Conservation (phyloP, 1,284 basidiomycete genomes). For the Rhodotorula sp. region DNA sequence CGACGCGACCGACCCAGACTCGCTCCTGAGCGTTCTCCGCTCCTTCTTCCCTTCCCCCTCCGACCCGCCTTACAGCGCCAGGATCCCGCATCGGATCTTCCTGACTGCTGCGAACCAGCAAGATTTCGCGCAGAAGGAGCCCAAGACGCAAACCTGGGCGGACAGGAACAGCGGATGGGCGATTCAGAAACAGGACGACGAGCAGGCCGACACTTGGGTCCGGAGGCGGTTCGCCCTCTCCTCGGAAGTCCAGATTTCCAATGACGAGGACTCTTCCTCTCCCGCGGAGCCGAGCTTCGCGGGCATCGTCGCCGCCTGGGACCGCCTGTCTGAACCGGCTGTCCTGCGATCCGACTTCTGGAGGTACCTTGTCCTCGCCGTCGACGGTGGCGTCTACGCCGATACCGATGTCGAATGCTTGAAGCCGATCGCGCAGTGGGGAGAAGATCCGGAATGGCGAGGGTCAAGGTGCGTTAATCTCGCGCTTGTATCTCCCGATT, state of each 20-base stretch:
- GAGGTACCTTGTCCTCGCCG: constrained; percentile 40
- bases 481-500: too few species aligned
- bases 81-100: constrained; percentile 14
- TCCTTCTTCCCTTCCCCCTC: constrained; percentile 17
- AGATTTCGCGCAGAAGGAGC: constrained; percentile 8
- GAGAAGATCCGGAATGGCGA: constrained; percentile 17
- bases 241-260: background rate
- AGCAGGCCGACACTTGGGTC: constrained; percentile 22
- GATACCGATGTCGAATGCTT: constrained; percentile 40
- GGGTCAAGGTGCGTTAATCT: constrained; percentile 1
- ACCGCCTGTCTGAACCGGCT: constrained; percentile 10
- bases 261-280: too few species aligned
- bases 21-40: constrained; percentile 28
- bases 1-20: constrained; percentile 9
- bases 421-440: constrained; percentile 37
- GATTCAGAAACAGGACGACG: constrained; percentile 17
- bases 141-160: background rate
- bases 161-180: constrained; percentile 3
- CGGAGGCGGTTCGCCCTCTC: constrained; percentile 3
- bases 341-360: constrained; percentile 41
- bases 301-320: constrained; percentile 23
- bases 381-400: constrained; percentile 42
- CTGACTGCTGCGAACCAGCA: constrained; percentile 15
- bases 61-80: background rate
- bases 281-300: background rate